A percentile compares a stretch with the other conserved stretches of the same genome.
Evolutionary conservation across 2,329 filamentous ascomycete species (phyloP).

Genomic region (Sphaerulina vaccinii): DNA sequence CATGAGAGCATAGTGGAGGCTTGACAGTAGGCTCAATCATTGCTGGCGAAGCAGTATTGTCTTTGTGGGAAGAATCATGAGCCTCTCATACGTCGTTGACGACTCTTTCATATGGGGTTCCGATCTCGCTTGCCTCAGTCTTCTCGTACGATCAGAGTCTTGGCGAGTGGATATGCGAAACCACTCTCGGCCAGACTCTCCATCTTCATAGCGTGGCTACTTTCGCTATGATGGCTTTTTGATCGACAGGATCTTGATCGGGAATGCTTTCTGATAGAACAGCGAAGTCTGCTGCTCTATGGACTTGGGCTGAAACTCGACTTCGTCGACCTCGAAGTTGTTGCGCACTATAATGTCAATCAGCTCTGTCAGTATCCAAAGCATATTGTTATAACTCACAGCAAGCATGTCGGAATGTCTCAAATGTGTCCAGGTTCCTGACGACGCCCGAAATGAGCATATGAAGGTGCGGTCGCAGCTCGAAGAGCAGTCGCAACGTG

Average conservation of each 20-base stretch:
- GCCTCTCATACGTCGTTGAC: neutral
- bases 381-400: conserved; percentile 37
- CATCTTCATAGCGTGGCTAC: neutral
- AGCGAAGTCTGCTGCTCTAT: conserved; percentile 37
- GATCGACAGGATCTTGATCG: conserved; percentile 35
- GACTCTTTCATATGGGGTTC: neutral
- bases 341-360: conserved; percentile 28
- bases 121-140: neutral
- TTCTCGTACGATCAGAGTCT: too few species aligned
- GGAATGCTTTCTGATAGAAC: conserved; percentile 39
- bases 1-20: neutral
- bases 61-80: neutral
- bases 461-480: conserved; percentile 54
- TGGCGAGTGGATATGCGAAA: too few species aligned
- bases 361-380: neutral
- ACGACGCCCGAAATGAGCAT: conserved; percentile 70
- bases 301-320: conserved; percentile 33
- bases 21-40: neutral
- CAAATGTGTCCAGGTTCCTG: conserved; percentile 68
- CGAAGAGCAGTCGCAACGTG: conserved; percentile 63
- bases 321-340: conserved; percentile 34
- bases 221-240: neutral
- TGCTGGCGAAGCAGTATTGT: neutral
- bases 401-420: conserved; percentile 62
- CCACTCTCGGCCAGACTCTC: too few species aligned